Base-by-base conservation (phyloP, 345 rosid species). In the Alliaria petiolata region DNA sequence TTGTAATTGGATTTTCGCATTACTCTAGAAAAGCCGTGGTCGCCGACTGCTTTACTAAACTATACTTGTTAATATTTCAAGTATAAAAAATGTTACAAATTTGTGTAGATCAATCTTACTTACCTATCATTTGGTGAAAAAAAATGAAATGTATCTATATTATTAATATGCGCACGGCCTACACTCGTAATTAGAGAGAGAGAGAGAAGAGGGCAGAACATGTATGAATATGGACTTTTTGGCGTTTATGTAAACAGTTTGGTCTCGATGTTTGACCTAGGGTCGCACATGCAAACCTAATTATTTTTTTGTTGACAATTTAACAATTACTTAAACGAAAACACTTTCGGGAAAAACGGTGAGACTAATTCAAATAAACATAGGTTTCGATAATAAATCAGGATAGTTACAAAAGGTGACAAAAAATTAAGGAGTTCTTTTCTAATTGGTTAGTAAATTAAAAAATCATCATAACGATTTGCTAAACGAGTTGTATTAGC, bases 261-360 rank as follows among this genome's bases (percentile, higher is more conserved):
- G 54, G 63, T 59, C 56, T 75, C 55, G 3, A 42, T 60, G 28
- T 45, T 74, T 66, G 53, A 66, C 62, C 31, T 31, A 66, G n/a
- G n/a, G 39, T 40, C 19, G 68, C 78, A 67, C 78, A 75, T 75
- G 78, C 73, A 75, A 61, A 60, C 74, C 50, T 58, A 34, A 75
- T 62, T 42, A 67, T 60, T n/a, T n/a, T n/a, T n/a, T n/a, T n/a
- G n/a, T n/a, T 57, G 58, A 73, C 59, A 45, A 10, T 73, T 26
- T 26, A 36, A 62, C 45, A 8, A 22, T 22, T 22, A 22, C 17
- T 13, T 28, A 6, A 19, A 30, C 15, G 7, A 36, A 64, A 64
- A 47, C 49, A 45, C 6, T 45, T 38, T 52, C 45, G 28, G 62
- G 6, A 15, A 14, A 3, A 16, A 70, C n/a, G n/a, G n/a, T n/a